Conservation (phyloP, 2,329 filamentous ascomycete species). For the Alternaria conjuncta region DNA sequence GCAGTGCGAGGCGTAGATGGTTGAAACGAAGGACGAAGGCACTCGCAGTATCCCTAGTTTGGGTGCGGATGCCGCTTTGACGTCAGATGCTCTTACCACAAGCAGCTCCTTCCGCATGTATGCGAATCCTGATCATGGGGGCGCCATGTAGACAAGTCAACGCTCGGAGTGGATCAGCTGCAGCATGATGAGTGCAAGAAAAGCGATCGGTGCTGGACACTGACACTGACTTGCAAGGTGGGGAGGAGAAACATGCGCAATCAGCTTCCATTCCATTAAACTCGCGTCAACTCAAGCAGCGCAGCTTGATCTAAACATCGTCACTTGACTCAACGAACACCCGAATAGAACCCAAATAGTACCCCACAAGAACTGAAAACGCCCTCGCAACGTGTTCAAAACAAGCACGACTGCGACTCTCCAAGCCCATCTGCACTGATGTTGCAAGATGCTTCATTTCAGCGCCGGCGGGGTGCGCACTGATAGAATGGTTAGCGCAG, state of each 20-base stretch:
- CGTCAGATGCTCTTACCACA: neutral
- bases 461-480: slow-evolving; percentile 30
- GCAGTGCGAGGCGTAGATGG: neutral
- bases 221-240: neutral
- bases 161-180: neutral
- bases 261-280: slow-evolving; percentile 9
- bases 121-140: neutral
- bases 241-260: neutral
- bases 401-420: neutral
- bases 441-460: neutral
- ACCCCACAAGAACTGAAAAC: neutral
- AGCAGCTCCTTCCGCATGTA: neutral
- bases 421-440: neutral
- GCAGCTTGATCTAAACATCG: neutral
- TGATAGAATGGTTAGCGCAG: slow-evolving; percentile 24
- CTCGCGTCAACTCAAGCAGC: neutral
- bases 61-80: neutral
- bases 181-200: neutral
- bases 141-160: neutral
- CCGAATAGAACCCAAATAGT: neutral
- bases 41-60: neutral
- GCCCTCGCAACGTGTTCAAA: neutral
- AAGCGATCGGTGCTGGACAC: neutral
- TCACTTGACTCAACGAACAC: neutral
- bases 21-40: neutral